Evolutionary conservation across 805 yeast genomes (phyloP).

Genomic region (Candida peoriensis): DNA sequence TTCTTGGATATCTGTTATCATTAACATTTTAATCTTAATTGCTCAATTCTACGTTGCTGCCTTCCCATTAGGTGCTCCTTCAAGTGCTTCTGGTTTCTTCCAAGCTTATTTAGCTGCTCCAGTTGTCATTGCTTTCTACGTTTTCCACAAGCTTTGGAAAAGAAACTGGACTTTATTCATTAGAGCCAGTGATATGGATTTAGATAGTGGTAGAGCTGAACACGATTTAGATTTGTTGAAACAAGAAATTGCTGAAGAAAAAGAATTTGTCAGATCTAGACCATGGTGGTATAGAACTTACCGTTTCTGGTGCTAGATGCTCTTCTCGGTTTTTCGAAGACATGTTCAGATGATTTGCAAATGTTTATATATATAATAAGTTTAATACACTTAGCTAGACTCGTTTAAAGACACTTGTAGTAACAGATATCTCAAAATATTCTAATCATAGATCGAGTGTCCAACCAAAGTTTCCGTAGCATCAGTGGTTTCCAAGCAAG

Average conservation of each 20-base stretch:
- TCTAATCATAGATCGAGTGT: too few species aligned
- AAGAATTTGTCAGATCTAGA: conserved; percentile 40
- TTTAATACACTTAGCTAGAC: too few species aligned
- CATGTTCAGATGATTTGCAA: too few species aligned
- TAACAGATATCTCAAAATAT: too few species aligned
- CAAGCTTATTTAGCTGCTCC: conserved; percentile 36
- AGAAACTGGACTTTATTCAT: conserved; percentile 36
- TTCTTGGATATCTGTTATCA: conserved; percentile 52
- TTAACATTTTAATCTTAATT: conserved; percentile 57
- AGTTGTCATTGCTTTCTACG: conserved; percentile 32
- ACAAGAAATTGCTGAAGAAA: conserved; percentile 57
- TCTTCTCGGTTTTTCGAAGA: too few species aligned
- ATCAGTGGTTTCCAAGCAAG: too few species aligned
- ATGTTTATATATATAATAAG: too few species aligned
- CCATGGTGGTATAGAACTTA: conserved; percentile 44
- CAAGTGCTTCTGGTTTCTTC: conserved; percentile 30
- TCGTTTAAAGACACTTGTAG: too few species aligned
- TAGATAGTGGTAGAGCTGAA: conserved; percentile 61
- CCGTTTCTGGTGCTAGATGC: conserved; percentile 54
- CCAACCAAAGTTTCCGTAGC: too few species aligned
- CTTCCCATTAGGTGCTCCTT: conserved; percentile 26
- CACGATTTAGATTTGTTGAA: conserved; percentile 50
- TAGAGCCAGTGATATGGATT: conserved; percentile 45
- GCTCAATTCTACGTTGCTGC: conserved; percentile 80
- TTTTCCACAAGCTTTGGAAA: conserved; percentile 38